phyloP scores from a whole-genome alignment of 2,329 filamentous ascomycete genomes.

The Chaetomiaceae sp. region DNA sequence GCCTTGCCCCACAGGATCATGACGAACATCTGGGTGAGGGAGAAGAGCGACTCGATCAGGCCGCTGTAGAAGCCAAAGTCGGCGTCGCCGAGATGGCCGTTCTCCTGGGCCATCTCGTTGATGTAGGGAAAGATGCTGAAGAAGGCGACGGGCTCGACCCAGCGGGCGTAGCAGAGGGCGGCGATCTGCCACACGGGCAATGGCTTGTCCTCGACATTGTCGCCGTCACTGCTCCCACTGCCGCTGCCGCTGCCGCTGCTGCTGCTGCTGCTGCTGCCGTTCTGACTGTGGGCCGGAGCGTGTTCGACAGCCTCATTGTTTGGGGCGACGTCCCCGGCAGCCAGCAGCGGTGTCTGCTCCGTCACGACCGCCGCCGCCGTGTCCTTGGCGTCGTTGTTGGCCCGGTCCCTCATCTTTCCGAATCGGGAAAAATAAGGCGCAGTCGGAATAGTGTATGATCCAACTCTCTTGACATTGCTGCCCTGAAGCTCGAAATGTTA shows the following conservation, averaged over 20 bases:
- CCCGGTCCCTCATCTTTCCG: constrained; percentile 1
- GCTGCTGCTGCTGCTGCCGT: constrained; percentile 10
- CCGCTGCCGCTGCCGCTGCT: neutral
- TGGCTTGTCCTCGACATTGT: constrained; percentile 40
- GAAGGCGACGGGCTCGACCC: constrained; percentile 75
- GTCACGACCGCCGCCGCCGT: too few relatives aligned
- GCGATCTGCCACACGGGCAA: constrained; percentile 63
- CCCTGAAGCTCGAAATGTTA: too few relatives aligned
- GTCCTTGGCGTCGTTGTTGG: neutral
- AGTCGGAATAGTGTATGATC: too few relatives aligned
- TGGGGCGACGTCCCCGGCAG: constrained; percentile 17
- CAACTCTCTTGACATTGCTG: too few relatives aligned
- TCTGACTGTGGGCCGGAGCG: too few relatives aligned
- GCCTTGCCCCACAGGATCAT: constrained; percentile 71
- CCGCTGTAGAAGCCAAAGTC: constrained; percentile 78
- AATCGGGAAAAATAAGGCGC: too few relatives aligned
- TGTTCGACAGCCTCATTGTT: constrained; percentile 20
- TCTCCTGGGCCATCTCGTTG: constrained; percentile 68
- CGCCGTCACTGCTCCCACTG: constrained; percentile 7
- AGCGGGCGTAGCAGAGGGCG: constrained; percentile 66
- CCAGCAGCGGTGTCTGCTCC: constrained; percentile 34
- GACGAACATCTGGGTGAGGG: constrained; percentile 68
- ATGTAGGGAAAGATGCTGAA: constrained; percentile 80
- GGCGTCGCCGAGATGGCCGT: constrained; percentile 55
- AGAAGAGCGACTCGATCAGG: constrained; percentile 70